Evolutionary conservation across 129 eudicot genomes (phyloP), one percentile per base, ranked within the genome.

Genomic region (Helianthus tuberosus): DNA sequence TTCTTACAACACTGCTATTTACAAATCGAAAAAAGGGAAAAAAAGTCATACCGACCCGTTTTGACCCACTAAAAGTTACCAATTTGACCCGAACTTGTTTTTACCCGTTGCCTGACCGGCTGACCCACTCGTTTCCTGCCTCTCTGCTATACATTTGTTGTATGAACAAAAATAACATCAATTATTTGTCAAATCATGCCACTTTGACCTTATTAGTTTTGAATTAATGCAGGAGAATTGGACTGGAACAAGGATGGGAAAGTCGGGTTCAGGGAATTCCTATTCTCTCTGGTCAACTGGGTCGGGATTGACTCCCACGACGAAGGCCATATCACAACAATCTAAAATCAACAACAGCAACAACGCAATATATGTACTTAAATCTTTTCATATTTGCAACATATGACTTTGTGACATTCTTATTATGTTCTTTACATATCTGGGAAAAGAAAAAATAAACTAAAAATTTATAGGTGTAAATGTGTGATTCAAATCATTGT

Each of bases 231-330:
- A 89, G 96, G 75, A 82, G 96, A 89, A 78, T 79, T 89, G 89
- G 96, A 89, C 81, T 84, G 82, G 86, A 85, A 86, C 84, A 86
- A 69, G 80, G 80, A 86, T 44, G 96, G 91, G 46, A 84, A 79
- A 49, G 91, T 89, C 60, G 84, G 86, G 73, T 89, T 89, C 77
- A 75, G 91, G 52, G 91, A 89, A 16, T 86, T 86, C 74, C 74
- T 88, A 15, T 88, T 82, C 65, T 80, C 86, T 25, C 67, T 86
- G 72, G 65, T 84, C 64, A 76, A 78, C 47, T 89, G 96, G 96
- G 85, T 89, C 11, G 89, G 91, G 49, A 62, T 89, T 20, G 91
- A 86, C 65, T 44, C 79, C 20, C 82, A 84, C 51, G 87, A 89
- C 6, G 96, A 89, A 67, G 71, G 57, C 44, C 76, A 71, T 72